Percentiles rank a stretch among this genome's conserved stretches.
Conservation (phyloP, 2,329 filamentous ascomycete species). For the Pseudogymnoascus sp. region DNA sequence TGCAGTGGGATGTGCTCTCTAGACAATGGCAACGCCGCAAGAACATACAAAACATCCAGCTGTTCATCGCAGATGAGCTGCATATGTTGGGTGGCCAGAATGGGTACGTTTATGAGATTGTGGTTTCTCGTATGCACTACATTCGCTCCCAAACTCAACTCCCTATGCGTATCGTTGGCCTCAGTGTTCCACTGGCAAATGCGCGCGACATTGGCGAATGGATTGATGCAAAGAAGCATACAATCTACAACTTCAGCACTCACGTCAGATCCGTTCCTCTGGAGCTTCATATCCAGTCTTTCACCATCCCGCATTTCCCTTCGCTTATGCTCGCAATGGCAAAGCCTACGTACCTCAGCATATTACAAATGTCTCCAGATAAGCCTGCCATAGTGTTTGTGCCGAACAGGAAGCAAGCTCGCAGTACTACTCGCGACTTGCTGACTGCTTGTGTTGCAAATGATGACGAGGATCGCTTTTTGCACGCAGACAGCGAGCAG, state of each 20-base stretch:
- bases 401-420: conserved; percentile 85
- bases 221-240: conserved; percentile 96
- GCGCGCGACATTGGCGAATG: conserved; percentile 92
- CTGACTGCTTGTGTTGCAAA: conserved; percentile 81
- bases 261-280: conserved; percentile 81
- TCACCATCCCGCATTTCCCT: conserved; percentile 91
- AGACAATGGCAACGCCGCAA: conserved; percentile 95
- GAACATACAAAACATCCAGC: conserved; percentile 80
- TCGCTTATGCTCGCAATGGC: conserved; percentile 99
- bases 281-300: conserved; percentile 91
- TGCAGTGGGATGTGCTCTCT: conserved; percentile 93
- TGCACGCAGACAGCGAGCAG: conserved; percentile 76
- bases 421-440: conserved; percentile 77
- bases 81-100: conserved; percentile 82
- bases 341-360: conserved; percentile 82
- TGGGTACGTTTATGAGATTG: conserved; percentile 88
- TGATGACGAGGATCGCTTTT: conserved; percentile 87
- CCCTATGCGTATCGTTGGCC: conserved; percentile 75
- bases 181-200: conserved; percentile 88
- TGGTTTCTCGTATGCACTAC: conserved; percentile 96
- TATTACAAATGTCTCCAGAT: conserved; percentile 78
- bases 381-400: conserved; percentile 91
- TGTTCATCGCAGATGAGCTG: conserved; percentile 92
- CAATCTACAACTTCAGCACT: conserved; percentile 97
- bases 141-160: conserved; percentile 84